These are phyloP conservation scores for Fusarium sp. DNA, from an alignment of 2,329 filamentous ascomycete genomes.

Conservation along the genomic window DNA sequence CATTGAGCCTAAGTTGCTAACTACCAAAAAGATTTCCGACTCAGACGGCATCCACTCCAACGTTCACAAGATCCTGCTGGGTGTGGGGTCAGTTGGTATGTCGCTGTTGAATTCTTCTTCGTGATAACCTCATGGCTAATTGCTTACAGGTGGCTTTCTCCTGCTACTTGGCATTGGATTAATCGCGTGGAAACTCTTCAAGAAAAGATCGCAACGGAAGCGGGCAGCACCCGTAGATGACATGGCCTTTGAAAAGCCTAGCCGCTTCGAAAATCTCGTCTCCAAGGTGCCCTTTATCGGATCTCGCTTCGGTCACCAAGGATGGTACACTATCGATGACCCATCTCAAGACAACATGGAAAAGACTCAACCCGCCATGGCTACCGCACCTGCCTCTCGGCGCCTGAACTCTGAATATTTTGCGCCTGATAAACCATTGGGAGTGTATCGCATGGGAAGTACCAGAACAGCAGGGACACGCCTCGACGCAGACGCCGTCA, in stretches of 20 bases:
- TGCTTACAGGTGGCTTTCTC: slow-evolving; percentile 35
- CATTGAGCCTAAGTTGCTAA: slow-evolving; percentile 20
- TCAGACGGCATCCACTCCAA: slow-evolving; percentile 35
- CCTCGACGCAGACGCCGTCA: slow-evolving; percentile 37
- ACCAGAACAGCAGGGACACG: slow-evolving; percentile 23
- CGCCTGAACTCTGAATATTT: slow-evolving; percentile 45
- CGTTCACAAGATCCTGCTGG: slow-evolving; percentile 46
- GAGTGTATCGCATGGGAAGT: slow-evolving; percentile 37
- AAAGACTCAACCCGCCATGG: slow-evolving; percentile 34
- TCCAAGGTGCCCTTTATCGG: slow-evolving; percentile 57
- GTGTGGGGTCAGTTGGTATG: slow-evolving; percentile 46
- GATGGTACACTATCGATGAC: slow-evolving; percentile 55
- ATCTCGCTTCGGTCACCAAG: slow-evolving; percentile 51
- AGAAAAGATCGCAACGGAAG: slow-evolving; percentile 20
- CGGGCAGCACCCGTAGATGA: slow-evolving; percentile 35
- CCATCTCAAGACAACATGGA: slow-evolving; percentile 41
- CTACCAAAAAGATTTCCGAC: slow-evolving; percentile 26
- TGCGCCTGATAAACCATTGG: slow-evolving; percentile 39
- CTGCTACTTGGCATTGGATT: slow-evolving; percentile 43
- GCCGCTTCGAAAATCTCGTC: slow-evolving; percentile 45
- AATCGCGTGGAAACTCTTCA: slow-evolving; percentile 43
- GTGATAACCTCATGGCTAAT: slow-evolving; percentile 15
- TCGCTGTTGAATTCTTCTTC: not conserved
- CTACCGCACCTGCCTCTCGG: slow-evolving; percentile 20
- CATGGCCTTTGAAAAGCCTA: slow-evolving; percentile 41